These are phyloP conservation scores for Cucurbita ficifolia DNA, from an alignment of 306 rosid species.

Conservation along the genomic window DNA sequence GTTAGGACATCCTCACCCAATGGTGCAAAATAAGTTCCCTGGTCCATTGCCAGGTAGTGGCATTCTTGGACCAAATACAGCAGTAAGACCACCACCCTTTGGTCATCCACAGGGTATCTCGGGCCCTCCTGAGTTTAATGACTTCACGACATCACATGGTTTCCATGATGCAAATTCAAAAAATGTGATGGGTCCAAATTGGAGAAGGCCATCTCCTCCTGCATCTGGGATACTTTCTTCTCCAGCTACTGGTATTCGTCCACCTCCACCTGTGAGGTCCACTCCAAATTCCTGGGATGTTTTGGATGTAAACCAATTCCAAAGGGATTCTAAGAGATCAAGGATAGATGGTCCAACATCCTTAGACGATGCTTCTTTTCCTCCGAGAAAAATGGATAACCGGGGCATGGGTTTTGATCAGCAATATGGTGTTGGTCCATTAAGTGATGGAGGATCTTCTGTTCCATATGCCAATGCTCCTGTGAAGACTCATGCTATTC, in stretches of 20 bases:
- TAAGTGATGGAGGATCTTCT: conserved; percentile 29
- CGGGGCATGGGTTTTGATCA: conserved; percentile 41
- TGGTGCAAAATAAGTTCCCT: conserved; percentile 47
- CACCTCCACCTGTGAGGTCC: conserved; percentile 48
- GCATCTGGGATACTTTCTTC: conserved; percentile 57
- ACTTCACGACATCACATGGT: conserved; percentile 27
- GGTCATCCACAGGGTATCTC: conserved; percentile 59
- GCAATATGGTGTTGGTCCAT: conserved; percentile 33
- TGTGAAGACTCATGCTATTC: conserved; percentile 44
- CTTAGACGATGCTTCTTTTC: conserved; percentile 38
- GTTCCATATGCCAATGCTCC: conserved; percentile 31
- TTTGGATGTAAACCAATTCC: conserved; percentile 55
- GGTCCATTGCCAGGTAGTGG: conserved; percentile 44
- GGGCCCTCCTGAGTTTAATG: conserved; percentile 53
- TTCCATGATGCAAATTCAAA: conserved; percentile 66
- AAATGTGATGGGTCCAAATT: conserved; percentile 50
- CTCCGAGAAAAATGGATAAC: conserved; percentile 43
- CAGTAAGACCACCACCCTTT: conserved; percentile 58
- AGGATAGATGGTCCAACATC: conserved; percentile 52
- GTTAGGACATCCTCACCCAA: conserved; percentile 51
- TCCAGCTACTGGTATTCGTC: conserved; percentile 43
- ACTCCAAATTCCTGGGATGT: conserved; percentile 63
- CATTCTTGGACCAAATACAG: conserved; percentile 38
- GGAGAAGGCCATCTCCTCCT: conserved; percentile 82
- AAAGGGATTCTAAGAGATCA: conserved; percentile 66